phyloP scores from a whole-genome alignment of 2,329 filamentous ascomycete genomes.

The Calonectria multiphialidica region DNA sequence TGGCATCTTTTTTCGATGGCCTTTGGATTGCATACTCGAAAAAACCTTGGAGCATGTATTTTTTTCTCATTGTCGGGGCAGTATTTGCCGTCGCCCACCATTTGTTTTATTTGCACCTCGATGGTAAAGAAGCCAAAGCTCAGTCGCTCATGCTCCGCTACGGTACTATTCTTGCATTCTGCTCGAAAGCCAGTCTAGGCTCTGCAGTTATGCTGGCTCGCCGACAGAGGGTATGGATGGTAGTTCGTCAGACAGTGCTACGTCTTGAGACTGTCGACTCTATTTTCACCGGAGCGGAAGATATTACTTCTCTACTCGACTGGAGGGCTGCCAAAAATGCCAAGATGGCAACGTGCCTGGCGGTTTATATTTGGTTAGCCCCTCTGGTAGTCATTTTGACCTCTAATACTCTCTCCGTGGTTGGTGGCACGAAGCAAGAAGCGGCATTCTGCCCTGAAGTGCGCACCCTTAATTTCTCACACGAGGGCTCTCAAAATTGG shows the following conservation, averaged over 20 bases:
- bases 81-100: background rate
- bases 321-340: background rate
- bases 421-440: background rate
- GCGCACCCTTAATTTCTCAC: slow-evolving; percentile 4
- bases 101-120: background rate
- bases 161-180: slow-evolving; percentile 32
- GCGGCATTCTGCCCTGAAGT: background rate
- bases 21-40: background rate
- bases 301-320: slow-evolving; percentile 1
- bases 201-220: slow-evolving; percentile 36
- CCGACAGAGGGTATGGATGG: slow-evolving; percentile 38
- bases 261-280: slow-evolving; percentile 21
- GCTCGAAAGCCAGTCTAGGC: slow-evolving; percentile 39
- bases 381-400: background rate
- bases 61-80: background rate
- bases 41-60: slow-evolving; percentile 2
- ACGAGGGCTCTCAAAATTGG: background rate
- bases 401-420: slow-evolving; percentile 3
- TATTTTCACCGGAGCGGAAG: slow-evolving; percentile 9
- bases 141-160: slow-evolving; percentile 8
- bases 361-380: slow-evolving; percentile 4
- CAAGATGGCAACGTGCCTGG: slow-evolving; percentile 5
- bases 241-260: slow-evolving; percentile 37
- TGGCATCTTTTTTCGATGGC: background rate
- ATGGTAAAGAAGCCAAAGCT: background rate